phyloP scores from a whole-genome alignment of 139 green algal species.

The Coccomyxa sp. region DNA sequence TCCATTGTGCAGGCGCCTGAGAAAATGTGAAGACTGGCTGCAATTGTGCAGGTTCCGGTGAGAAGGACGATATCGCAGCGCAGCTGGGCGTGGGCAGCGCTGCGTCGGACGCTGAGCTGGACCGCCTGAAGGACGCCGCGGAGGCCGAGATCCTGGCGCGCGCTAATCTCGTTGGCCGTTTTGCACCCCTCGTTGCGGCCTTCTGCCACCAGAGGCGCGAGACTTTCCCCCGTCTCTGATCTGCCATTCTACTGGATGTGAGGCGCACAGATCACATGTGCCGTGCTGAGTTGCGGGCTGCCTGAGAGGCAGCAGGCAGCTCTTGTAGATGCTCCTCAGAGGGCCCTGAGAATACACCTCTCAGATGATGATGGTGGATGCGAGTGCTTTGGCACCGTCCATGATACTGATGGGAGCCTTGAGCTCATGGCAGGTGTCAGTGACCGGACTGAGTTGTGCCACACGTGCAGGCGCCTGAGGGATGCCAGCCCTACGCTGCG shows the following conservation, averaged over 20 bases:
- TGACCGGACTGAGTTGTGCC: too few species aligned
- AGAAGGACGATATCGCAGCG: constrained; percentile 61
- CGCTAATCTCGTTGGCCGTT: constrained; percentile 50
- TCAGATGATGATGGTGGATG: too few species aligned
- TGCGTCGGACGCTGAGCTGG: constrained; percentile 65
- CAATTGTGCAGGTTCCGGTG: constrained; percentile 4
- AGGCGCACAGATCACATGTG: not conserved
- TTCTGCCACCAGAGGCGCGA: constrained; percentile 40
- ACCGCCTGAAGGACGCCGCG: constrained; percentile 54
- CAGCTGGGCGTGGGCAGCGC: constrained; percentile 59
- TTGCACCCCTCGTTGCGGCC: constrained; percentile 41
- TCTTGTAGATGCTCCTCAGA: too few species aligned
- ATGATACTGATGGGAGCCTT: too few species aligned
- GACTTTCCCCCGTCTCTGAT: not conserved
- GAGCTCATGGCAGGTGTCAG: too few species aligned
- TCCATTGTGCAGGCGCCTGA: not conserved
- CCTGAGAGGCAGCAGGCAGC: not conserved
- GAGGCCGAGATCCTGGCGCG: constrained; percentile 62
- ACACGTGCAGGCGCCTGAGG: constrained; percentile 21
- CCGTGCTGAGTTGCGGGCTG: not conserved
- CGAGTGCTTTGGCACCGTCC: too few species aligned
- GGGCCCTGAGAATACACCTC: too few species aligned
- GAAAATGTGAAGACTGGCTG: not conserved
- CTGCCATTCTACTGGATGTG: too few species aligned
- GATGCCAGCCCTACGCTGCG: constrained; percentile 42